These are phyloP conservation scores for Mayamaea pseudoterrestris DNA, from an alignment of 108 stramenopile species.

Conservation along the genomic window DNA sequence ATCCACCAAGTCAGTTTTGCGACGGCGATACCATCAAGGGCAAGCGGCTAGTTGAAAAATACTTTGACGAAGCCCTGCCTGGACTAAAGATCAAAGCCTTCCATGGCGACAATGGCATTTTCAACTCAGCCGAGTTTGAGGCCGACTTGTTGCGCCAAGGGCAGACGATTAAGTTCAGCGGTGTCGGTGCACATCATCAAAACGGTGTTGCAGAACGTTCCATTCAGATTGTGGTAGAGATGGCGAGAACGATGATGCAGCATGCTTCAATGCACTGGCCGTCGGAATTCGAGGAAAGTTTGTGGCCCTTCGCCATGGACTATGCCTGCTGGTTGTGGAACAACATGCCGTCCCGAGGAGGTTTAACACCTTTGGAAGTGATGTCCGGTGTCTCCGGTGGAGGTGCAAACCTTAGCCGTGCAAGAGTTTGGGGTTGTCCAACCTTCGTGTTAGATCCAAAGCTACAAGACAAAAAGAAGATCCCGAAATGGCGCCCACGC, in stretches of 20 bases:
- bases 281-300: neutral
- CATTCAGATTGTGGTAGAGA: constrained; percentile 13
- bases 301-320: constrained; percentile 35
- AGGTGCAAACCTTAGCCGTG: constrained; percentile 7
- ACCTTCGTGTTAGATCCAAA: constrained; percentile 39
- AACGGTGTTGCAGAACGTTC: constrained; percentile 33
- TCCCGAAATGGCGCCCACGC: constrained; percentile 36
- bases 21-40: no score
- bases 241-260: constrained; percentile 24
- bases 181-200: constrained; percentile 33
- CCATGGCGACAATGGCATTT: constrained; percentile 29
- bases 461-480: constrained; percentile 46
- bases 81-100: constrained; percentile 15
- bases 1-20: no score
- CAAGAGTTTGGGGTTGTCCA: constrained; percentile 39
- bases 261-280: constrained; percentile 32
- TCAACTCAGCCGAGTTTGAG: constrained; percentile 2
- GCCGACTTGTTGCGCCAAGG: neutral
- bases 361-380: constrained; percentile 11
- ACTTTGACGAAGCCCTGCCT: no score
- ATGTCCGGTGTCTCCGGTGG: constrained; percentile 2
- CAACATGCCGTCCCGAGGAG: constrained; percentile 19
- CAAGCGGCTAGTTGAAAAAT: no score
- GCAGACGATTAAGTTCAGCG: constrained; percentile 16
- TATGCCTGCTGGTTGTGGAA: constrained; percentile 29